Percentiles rank a stretch among this genome's conserved stretches.
phyloP scores from a whole-genome alignment of 257 asterid genomes.

The Rubia yunnanensis region DNA sequence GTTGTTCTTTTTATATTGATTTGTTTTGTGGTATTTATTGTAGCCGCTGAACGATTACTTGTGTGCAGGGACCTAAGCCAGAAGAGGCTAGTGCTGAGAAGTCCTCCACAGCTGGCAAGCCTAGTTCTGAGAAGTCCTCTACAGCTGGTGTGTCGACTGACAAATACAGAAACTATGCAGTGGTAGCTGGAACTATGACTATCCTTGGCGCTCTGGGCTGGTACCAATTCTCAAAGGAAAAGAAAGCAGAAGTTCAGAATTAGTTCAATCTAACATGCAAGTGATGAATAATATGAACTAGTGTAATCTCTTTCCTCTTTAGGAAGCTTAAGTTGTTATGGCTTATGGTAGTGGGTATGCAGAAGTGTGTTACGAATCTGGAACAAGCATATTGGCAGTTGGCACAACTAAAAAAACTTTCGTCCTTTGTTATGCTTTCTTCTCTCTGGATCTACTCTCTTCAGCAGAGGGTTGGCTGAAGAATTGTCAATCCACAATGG shows the following conservation, averaged over 20 bases:
- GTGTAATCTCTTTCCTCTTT: not conserved
- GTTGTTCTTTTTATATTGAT: not conserved
- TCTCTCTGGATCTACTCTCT: not conserved
- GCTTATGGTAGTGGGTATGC: not conserved
- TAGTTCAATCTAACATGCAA: conserved; percentile 14
- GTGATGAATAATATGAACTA: conserved; percentile 22
- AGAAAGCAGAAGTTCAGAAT: conserved; percentile 55
- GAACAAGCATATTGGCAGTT: not conserved
- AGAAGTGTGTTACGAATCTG: not conserved
- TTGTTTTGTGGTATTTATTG: not conserved
- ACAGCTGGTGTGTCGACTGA: conserved; percentile 55
- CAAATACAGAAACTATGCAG: conserved; percentile 62
- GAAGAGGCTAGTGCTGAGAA: conserved; percentile 59
- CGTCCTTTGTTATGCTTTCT: not conserved
- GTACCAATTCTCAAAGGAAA: conserved; percentile 52
- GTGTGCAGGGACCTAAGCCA: conserved; percentile 60
- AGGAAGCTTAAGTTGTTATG: not conserved
- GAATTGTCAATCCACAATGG: too few species aligned
- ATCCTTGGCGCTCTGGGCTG: conserved; percentile 64
- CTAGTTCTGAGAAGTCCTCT: conserved; percentile 36
- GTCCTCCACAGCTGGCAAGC: conserved; percentile 47
- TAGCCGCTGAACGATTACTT: conserved; percentile 6
- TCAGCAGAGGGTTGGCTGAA: too few species aligned
- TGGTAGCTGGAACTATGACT: conserved; percentile 56
- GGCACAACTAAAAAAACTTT: too few species aligned